Evolutionary conservation across 495 filamentous ascomycete genomes (phyloP).

Genomic region (Cryomyces antarcticus): DNA sequence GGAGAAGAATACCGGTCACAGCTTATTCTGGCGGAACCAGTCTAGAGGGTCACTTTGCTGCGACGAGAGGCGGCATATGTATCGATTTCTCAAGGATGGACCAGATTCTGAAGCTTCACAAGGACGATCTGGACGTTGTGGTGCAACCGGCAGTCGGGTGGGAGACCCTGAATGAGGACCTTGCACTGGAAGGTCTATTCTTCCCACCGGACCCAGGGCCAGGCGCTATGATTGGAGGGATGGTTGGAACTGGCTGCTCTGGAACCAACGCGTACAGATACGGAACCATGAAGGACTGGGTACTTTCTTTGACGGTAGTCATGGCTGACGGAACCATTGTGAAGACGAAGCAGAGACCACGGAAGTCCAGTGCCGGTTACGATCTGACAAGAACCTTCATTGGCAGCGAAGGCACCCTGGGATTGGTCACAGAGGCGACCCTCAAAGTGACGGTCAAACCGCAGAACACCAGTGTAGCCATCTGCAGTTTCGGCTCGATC

Average conservation of each 20-base stretch:
- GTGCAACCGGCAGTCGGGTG: conserved; percentile 69
- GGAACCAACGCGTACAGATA: conserved; percentile 90
- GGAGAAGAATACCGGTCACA: conserved; percentile 49
- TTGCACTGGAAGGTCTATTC: conserved; percentile 48
- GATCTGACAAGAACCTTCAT: conserved; percentile 72
- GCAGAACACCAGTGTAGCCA: conserved; percentile 58
- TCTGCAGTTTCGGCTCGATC: conserved; percentile 60
- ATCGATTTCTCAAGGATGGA: conserved; percentile 63
- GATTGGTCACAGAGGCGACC: conserved; percentile 70
- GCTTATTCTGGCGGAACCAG: conserved; percentile 58
- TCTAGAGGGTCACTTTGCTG: conserved; percentile 61
- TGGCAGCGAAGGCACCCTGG: conserved; percentile 82
- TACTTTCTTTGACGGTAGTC: conserved; percentile 74
- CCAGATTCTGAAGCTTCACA: conserved; percentile 46
- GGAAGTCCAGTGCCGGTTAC: conserved; percentile 74
- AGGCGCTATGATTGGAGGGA: conserved; percentile 79
- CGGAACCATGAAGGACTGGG: conserved; percentile 95
- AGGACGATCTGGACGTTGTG: conserved; percentile 59
- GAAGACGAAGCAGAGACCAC: conserved; percentile 59
- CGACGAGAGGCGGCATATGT: conserved; percentile 55
- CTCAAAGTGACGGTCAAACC: conserved; percentile 70
- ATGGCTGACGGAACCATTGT: conserved; percentile 82
- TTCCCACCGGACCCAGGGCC: conserved; percentile 72
- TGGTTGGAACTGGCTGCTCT: conserved; percentile 86
- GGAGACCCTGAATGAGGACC: conserved; percentile 55